These are phyloP conservation scores for Chrysanthemum lavandulifolium DNA, from an alignment of 129 eudicot species.

Conservation along the genomic window DNA sequence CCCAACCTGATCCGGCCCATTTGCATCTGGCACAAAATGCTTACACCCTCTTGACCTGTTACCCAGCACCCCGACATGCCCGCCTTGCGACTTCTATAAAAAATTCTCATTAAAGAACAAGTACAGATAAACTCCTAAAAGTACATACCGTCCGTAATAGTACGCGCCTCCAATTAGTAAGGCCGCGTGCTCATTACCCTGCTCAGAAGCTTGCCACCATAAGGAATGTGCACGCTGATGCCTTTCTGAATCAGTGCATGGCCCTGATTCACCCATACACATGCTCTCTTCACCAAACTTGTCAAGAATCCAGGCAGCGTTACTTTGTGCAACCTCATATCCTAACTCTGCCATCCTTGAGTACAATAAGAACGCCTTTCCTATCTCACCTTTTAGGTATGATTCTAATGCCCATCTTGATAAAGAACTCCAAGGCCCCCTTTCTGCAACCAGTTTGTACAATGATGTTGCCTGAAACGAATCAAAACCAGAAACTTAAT, in stretches of 20 bases:
- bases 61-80: too few relatives aligned
- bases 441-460: constrained; percentile 88
- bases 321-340: constrained; percentile 96
- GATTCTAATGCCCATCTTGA: constrained; percentile 98
- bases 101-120: too few relatives aligned
- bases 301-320: constrained; percentile 98
- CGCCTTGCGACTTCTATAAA: too few relatives aligned
- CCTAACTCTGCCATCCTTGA: constrained; percentile 98
- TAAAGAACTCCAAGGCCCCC: constrained; percentile 97
- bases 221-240: constrained; percentile 83
- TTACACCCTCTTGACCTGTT: too few relatives aligned
- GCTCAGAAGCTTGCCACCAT: constrained; percentile 99
- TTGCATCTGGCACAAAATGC: too few relatives aligned
- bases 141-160: constrained; percentile 87
- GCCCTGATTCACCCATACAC: constrained; percentile 92
- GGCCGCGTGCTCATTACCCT: constrained; percentile 99
- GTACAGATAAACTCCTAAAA: not conserved
- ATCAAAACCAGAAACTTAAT: not conserved
- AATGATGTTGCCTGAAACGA: constrained; percentile 76
- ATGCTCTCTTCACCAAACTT: constrained; percentile 77
- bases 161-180: constrained; percentile 92
- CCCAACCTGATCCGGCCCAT: too few relatives aligned
- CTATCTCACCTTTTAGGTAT: constrained; percentile 88
- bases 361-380: constrained; percentile 80
- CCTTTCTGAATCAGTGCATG: constrained; percentile 79